Evolutionary conservation across 2,329 filamentous ascomycete species (phyloP).

Genomic region (Alternaria ventricosa): DNA sequence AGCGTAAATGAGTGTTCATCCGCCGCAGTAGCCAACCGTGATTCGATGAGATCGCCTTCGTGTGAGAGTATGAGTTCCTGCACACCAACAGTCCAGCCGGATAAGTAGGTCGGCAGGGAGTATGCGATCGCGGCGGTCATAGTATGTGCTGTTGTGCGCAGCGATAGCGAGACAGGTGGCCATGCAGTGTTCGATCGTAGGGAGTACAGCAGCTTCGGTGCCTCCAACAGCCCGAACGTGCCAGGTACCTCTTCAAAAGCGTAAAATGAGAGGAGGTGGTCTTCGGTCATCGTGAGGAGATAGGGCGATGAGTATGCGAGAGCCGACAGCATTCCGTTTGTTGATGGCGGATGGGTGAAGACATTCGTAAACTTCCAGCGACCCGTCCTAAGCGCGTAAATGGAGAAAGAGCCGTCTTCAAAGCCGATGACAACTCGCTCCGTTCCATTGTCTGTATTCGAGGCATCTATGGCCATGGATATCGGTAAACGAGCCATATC

Average conservation of each 20-base stretch:
- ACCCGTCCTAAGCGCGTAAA: slow-evolving; percentile 67
- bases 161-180: slow-evolving; percentile 80
- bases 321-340: slow-evolving; percentile 70
- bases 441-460: slow-evolving; percentile 34
- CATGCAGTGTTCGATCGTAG: slow-evolving; percentile 81
- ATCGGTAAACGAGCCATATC: slow-evolving; percentile 56
- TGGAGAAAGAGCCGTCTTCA: slow-evolving; percentile 60
- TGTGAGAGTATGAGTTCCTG: slow-evolving; percentile 79
- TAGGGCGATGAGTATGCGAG: slow-evolving; percentile 78
- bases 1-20: slow-evolving; percentile 55
- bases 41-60: slow-evolving; percentile 56
- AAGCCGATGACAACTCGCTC: slow-evolving; percentile 45
- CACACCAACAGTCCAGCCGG: slow-evolving; percentile 89
- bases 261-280: slow-evolving; percentile 79
- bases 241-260: slow-evolving; percentile 55
- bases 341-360: slow-evolving; percentile 68
- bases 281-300: slow-evolving; percentile 76
- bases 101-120: slow-evolving; percentile 75
- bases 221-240: slow-evolving; percentile 26
- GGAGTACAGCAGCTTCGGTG: slow-evolving; percentile 72
- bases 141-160: slow-evolving; percentile 69
- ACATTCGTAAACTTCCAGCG: slow-evolving; percentile 54
- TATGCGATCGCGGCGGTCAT: slow-evolving; percentile 88
- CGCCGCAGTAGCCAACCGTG: slow-evolving; percentile 59
- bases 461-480: slow-evolving; percentile 68